Base-by-base conservation (phyloP, 352 stramenopile genomes). In the Phytopythium mirpurense region DNA sequence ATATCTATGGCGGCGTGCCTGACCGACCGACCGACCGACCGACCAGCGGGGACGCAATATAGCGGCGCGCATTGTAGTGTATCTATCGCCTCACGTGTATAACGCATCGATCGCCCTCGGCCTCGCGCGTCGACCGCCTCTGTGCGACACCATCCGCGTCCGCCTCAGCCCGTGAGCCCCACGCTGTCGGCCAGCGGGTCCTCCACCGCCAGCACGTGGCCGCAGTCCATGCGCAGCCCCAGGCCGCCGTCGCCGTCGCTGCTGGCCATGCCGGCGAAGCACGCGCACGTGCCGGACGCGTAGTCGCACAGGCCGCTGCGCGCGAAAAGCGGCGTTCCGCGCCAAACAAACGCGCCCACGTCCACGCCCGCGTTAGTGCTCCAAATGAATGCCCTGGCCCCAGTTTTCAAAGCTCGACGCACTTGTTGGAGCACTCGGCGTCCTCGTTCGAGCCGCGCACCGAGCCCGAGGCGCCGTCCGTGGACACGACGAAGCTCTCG, bases 401-500 rank as follows among this genome's bases (percentile, higher is more conserved):
- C n/a, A n/a, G n/a, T n/a, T n/a, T n/a, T n/a, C 43, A 50, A 14
- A 1, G 7, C 2, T 42, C 14, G 36, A 78, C 65, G 54, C 65
- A 85, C 75, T 88, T 89, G 70, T 86, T 80, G 31, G 78, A 85
- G 61, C 81, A 92, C 58, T 83, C 78, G 35, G 62, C 65, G 57
- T 88, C 72, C 62, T 92, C 78, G 32, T 77, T 77, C 10, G 78
- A 87, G 53, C 81, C 81, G 23, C 59, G 76, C 44, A 83, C 56
- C 1, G 74, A 88, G 2, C 56, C 66, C 2, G 51, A 67, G 10
- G 70, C 68, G 53, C 81, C 77, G 57, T 87, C 77, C 41, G 56
- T 77, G 54, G 84, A 65, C 41, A 90, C 75, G 18, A 54, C 62
- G 56, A 90, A 87, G 11, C 60, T 57, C 1, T 68, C 65, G 21